Base-by-base conservation (phyloP, 805 yeast genomes). In the Yamadazyma tumulicola region DNA sequence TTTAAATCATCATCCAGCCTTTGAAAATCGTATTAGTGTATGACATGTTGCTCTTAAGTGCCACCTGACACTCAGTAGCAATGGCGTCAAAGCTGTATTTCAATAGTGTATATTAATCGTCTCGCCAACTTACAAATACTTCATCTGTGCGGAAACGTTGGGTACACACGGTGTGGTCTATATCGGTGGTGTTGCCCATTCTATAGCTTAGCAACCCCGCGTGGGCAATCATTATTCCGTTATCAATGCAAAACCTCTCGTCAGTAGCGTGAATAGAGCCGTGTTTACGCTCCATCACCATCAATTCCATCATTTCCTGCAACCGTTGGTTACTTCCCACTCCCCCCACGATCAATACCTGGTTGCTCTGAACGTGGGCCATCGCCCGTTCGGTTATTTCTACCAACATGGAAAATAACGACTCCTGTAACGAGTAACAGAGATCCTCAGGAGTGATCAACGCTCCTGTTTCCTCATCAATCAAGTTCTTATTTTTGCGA, bases 181-280 rank as follows among this genome's bases (percentile, higher is more conserved):
- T 48, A 5, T 67, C 70, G 17, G 64, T 72, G 2, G 76, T 75
- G 37, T 76, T 78, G 1, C 97, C 96, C 72, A 81, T 83, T 47
- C 97, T 69, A 52, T 78, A 88, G 34, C 84, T 85, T 39, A 93
- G 57, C 31, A 93, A 64, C 0, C 98, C 98, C 0, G 98, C 97
- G 52, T 93, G 98, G 0, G 98, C 98, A 50, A 93, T 93, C 98
- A 93, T 93, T 24, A 91, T 93, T 8, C 98, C 98, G 52, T 93
- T 93, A 55, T 93, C 98, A 28, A 93, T 93, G 61, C 98, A 93
- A 55, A 93, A 91, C 39, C 97, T 64, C 54, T 93, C 97, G 58
- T 93, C 98, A 0, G 98, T 93, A 3, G 98, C 96, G 55, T 72
- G 87, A 3, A 93, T 81, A n/a, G 76, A 71, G 0, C 97, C 97